Conservation (phyloP, 805 yeast genomes). For the Sugiyamaella qingdaonensis region DNA sequence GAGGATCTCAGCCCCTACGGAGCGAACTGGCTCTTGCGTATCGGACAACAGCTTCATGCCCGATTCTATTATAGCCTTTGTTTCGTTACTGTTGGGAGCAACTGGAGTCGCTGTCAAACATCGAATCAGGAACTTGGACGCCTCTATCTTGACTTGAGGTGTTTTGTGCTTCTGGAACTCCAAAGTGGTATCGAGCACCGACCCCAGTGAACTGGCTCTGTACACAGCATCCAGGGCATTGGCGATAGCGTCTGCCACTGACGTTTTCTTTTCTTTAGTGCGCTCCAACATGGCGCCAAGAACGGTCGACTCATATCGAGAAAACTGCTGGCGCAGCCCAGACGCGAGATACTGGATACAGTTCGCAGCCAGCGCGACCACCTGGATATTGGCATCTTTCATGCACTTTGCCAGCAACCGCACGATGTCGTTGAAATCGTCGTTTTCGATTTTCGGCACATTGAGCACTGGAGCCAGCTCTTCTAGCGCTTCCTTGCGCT, state of each 20-base stretch:
- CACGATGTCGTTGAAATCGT: conserved; percentile 64
- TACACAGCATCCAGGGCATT: conserved; percentile 64
- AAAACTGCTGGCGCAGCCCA: conserved; percentile 59
- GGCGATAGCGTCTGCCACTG: conserved; percentile 68
- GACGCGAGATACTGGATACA: conserved; percentile 56
- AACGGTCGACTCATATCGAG: conserved; percentile 48
- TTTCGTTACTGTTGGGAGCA: conserved; percentile 50
- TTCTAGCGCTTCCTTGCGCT: conserved; percentile 79
- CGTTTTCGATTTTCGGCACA: conserved; percentile 50
- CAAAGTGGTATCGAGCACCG: conserved; percentile 56
- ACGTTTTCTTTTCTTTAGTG: conserved; percentile 79
- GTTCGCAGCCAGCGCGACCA: conserved; percentile 73
- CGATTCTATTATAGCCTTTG: conserved; percentile 52
- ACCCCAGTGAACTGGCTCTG: conserved; percentile 45
- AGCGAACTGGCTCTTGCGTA: conserved; percentile 78
- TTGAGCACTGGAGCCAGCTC: conserved; percentile 43
- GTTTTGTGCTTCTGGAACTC: conserved; percentile 67
- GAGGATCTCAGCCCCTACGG: conserved; percentile 67
- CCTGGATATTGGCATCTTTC: conserved; percentile 86
- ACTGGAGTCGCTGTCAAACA: conserved; percentile 50
- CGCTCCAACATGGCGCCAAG: conserved; percentile 69
- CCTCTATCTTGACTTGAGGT: conserved; percentile 74
- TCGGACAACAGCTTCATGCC: conserved; percentile 69
- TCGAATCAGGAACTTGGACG: conserved; percentile 60
- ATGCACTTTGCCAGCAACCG: conserved; percentile 63